phyloP scores from a whole-genome alignment of 768 basidiomycete species.

The Boletus rex-veris region DNA sequence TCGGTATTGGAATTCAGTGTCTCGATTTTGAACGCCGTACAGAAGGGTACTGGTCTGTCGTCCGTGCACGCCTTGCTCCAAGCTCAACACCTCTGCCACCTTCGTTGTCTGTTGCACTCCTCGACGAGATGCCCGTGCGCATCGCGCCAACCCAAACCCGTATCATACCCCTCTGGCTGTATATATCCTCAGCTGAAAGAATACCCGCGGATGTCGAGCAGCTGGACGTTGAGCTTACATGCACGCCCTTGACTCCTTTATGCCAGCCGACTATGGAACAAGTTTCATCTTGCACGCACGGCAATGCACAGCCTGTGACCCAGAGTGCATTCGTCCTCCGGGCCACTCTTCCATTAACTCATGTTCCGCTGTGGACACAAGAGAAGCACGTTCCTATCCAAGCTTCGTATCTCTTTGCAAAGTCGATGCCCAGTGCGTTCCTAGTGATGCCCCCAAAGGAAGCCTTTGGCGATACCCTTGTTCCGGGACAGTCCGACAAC shows the following conservation, averaged over 20 bases:
- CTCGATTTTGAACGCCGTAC: slow-evolving; percentile 16
- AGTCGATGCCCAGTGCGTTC: slow-evolving; percentile 56
- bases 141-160: slow-evolving; percentile 65
- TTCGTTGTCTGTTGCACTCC: slow-evolving; percentile 19
- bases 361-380: slow-evolving; percentile 42
- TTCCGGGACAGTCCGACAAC: not conserved
- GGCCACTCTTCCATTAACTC: slow-evolving; percentile 43
- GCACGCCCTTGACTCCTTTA: slow-evolving; percentile 13
- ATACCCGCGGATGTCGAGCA: slow-evolving; percentile 34
- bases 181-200: slow-evolving; percentile 33
- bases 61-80: slow-evolving; percentile 11
- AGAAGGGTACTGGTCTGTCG: slow-evolving; percentile 54
- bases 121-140: slow-evolving; percentile 22
- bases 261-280: not conserved
- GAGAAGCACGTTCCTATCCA: slow-evolving; percentile 39
- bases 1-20: slow-evolving; percentile 63
- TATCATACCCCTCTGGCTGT: slow-evolving; percentile 50
- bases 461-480: slow-evolving; percentile 20
- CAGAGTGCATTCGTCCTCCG: slow-evolving; percentile 24
- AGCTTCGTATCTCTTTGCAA: slow-evolving; percentile 57
- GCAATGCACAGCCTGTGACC: too few species aligned
- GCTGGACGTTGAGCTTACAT: slow-evolving; percentile 39
- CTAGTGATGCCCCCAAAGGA: slow-evolving; percentile 52
- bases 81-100: slow-evolving; percentile 1
- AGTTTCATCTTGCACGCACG: not conserved